phyloP scores from a whole-genome alignment of 768 basidiomycete species.

The Lentinula lateritia region DNA sequence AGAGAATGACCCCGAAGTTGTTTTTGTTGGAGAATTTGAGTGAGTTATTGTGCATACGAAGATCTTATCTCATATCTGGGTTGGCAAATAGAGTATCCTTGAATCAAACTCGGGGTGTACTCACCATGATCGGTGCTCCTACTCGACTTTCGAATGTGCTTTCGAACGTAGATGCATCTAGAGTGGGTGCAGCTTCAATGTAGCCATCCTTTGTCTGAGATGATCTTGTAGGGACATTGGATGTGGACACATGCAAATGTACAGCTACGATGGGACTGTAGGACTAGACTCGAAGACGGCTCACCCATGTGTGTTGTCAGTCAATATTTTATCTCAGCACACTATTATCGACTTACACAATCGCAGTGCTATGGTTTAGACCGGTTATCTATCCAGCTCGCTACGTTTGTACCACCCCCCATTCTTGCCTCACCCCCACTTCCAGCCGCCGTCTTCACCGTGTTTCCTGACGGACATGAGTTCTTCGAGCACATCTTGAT shows the following conservation, averaged over 20 bases:
- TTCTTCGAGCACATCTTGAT: constrained; percentile 40
- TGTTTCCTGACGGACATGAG: constrained; percentile 40
- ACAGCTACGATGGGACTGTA: constrained; percentile 43
- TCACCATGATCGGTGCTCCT: constrained; percentile 34
- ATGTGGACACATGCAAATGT: constrained; percentile 31
- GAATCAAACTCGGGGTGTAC: constrained; percentile 33
- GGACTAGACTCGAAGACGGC: constrained; percentile 37
- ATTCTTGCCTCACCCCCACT: constrained; percentile 40
- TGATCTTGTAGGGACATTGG: constrained; percentile 27
- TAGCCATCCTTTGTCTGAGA: background rate
- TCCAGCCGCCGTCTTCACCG: constrained; percentile 37
- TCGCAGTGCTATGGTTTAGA: constrained; percentile 26
- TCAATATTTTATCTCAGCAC: constrained; percentile 4
- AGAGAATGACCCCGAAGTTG: constrained; percentile 23
- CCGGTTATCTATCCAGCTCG: constrained; percentile 27
- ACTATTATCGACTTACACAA: background rate
- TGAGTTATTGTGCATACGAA: constrained; percentile 12
- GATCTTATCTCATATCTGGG: background rate
- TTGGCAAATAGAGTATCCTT: constrained; percentile 27
- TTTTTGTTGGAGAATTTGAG: constrained; percentile 33
- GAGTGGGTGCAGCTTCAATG: constrained; percentile 16
- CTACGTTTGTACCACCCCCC: constrained; percentile 42
- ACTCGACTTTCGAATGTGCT: constrained; percentile 35
- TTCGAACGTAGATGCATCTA: constrained; percentile 24
- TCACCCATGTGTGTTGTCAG: constrained; percentile 42